phyloP scores from a whole-genome alignment of 352 stramenopile genomes.

The Aphanomyces astaci region DNA sequence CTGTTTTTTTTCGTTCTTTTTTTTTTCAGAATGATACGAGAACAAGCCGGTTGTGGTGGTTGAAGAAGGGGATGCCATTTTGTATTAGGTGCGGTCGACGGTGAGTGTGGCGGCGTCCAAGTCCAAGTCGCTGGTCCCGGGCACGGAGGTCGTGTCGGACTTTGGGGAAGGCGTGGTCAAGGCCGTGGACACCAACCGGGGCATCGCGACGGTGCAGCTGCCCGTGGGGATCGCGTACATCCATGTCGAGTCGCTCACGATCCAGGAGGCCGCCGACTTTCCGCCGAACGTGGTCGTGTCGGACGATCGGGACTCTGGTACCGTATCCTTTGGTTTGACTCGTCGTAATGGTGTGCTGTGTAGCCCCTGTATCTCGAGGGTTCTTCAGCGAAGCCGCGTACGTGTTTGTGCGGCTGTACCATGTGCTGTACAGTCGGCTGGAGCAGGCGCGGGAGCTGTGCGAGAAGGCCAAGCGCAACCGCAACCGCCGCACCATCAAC shows the following conservation, averaged over 20 bases:
- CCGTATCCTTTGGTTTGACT: not conserved
- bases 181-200: constrained; percentile 56
- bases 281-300: constrained; percentile 51
- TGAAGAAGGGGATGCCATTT: too few relatives aligned
- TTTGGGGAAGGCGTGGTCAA: constrained; percentile 78
- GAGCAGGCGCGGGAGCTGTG: constrained; percentile 74
- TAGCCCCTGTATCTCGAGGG: constrained; percentile 36
- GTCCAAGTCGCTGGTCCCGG: constrained; percentile 37
- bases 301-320: constrained; percentile 50
- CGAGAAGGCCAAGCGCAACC: constrained; percentile 80
- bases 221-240: constrained; percentile 60
- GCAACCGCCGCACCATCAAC: constrained; percentile 81
- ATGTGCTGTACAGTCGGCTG: constrained; percentile 80
- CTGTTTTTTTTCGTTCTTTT: too few relatives aligned
- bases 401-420: constrained; percentile 83
- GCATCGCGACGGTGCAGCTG: constrained; percentile 59
- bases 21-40: too few relatives aligned
- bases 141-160: constrained; percentile 67
- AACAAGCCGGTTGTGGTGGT: too few relatives aligned
- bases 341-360: constrained; percentile 9
- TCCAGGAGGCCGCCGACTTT: constrained; percentile 68
- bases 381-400: constrained; percentile 81
- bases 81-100: constrained; percentile 44
- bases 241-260: constrained; percentile 62
- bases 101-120: constrained; percentile 60